Evolutionary conservation across 2,329 filamentous ascomycete genomes (phyloP), one percentile per base, ranked within the genome.

Genomic region (Pestalotiopsis sp.): DNA sequence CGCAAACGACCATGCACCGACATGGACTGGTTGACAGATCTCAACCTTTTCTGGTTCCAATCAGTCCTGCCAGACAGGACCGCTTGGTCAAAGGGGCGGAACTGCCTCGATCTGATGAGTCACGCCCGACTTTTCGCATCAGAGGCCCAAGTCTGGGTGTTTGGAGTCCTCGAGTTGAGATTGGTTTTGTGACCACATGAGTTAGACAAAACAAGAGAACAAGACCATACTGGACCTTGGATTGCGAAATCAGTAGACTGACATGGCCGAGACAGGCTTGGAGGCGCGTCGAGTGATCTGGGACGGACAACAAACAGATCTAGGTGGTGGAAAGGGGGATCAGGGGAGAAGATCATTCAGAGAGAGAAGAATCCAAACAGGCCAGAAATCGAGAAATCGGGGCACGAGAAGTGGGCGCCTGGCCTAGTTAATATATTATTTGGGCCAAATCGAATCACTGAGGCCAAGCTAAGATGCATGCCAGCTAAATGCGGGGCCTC

Each of bases 281-380:
- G 58, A 36, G 58, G 31, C 61, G 61, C 61, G 61, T 66, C 56
- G 65, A 59, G 65, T 66, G 65, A 66, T 66, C n/a, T 59, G 49
- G 31, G 49, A 40, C 52, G 12, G 57, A 65, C n/a, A 56, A 52
- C n/a, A 65, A 36, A 31, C 27, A 20, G 13, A 25, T 31, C 41
- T 13, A 14, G 41, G n/a, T 49, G 41, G 13, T 36, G 31, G 41
- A 6, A 49, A n/a, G 41, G 41, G 41, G n/a, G n/a, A 49, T 49
- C 14, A 49, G 41, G 41, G 13, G 41, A n/a, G 41, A 49, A 12
- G 41, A n/a, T 6, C 13, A 49, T 49, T 49, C 41, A n/a, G 52
- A 58, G 25, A 14, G 56, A 59, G 27, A 27, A 41, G 45, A 45
- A 59, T 40, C 38, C 31, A 17, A 64, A 36, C 36, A 64, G 57